Evolutionary conservation across 1,139 yeast genomes (phyloP).

Genomic region (Yamadazyma siamensis): DNA sequence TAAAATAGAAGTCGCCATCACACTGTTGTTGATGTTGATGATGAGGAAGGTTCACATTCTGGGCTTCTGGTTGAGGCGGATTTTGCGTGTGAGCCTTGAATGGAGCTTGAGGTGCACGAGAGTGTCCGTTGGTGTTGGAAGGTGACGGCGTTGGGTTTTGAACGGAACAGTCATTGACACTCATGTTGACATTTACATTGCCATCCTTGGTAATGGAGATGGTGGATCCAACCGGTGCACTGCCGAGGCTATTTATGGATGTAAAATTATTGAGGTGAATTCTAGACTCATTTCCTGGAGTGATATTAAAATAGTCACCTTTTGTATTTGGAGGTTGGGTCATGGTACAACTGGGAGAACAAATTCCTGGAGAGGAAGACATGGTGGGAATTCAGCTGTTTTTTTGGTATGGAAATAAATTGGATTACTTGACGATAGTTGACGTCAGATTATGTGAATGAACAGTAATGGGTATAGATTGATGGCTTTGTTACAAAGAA

Average conservation of each 20-base stretch:
- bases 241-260: not conserved
- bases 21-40: constrained; percentile 1
- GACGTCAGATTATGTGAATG: too few species aligned
- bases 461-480: too few species aligned
- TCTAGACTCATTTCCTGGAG: not conserved
- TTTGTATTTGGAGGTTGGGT: constrained; percentile 1
- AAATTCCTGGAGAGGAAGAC: constrained; percentile 8
- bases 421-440: too few species aligned
- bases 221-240: not conserved
- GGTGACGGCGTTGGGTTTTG: too few species aligned
- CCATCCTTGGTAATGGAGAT: not conserved
- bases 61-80: too few species aligned
- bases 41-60: too few species aligned
- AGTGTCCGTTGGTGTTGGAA: constrained; percentile 1
- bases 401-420: too few species aligned
- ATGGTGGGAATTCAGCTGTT: too few species aligned
- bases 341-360: constrained; percentile 6
- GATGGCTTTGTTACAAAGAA: too few species aligned
- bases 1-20: constrained; percentile 4
- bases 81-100: not conserved
- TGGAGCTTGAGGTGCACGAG: not conserved
- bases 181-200: not conserved
- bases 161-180: not conserved
- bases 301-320: constrained; percentile 7
- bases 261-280: not conserved